Percentiles rank a stretch among this genome's conserved stretches.
phyloP scores from a whole-genome alignment of 805 yeast species.

The Candida stauntonica region DNA sequence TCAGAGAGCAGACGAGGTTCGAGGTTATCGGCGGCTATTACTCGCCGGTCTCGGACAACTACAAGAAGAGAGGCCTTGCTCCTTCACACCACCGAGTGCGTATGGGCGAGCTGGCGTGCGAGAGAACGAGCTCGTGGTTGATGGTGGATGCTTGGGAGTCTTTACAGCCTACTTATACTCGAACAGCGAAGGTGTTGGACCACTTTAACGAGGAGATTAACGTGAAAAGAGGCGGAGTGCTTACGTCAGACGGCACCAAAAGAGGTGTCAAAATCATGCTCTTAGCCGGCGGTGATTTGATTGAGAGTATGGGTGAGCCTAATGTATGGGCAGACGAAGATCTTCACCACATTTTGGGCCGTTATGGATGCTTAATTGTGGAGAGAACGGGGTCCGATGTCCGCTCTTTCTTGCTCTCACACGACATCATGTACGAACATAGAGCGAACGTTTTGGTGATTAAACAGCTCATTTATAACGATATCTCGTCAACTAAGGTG shows the following conservation, averaged over 20 bases:
- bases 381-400: conserved; percentile 98
- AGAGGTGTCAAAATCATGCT: conserved; percentile 93
- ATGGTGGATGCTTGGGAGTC: conserved; percentile 99
- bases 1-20: conserved; percentile 85
- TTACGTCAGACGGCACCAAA: conserved; percentile 50
- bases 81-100: conserved; percentile 85
- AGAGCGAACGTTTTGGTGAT: conserved; percentile 89
- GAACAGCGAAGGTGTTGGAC: conserved; percentile 93
- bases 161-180: conserved; percentile 80
- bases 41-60: conserved; percentile 91
- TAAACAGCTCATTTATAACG: conserved; percentile 94
- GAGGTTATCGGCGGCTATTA: conserved; percentile 97
- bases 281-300: conserved; percentile 95
- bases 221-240: conserved; percentile 81
- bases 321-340: conserved; percentile 98
- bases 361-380: conserved; percentile 93
- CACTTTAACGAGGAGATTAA: conserved; percentile 96
- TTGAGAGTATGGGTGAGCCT: conserved; percentile 99
- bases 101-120: conserved; percentile 98
- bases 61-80: conserved; percentile 90
- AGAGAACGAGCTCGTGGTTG: conserved; percentile 92
- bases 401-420: conserved; percentile 83
- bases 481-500: conserved; percentile 92
- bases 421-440: conserved; percentile 97
- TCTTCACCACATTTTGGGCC: conserved; percentile 90